Evolutionary conservation across 371 early-diverging fungal species (phyloP).

Genomic region (Syncephalastrum monosporum): DNA sequence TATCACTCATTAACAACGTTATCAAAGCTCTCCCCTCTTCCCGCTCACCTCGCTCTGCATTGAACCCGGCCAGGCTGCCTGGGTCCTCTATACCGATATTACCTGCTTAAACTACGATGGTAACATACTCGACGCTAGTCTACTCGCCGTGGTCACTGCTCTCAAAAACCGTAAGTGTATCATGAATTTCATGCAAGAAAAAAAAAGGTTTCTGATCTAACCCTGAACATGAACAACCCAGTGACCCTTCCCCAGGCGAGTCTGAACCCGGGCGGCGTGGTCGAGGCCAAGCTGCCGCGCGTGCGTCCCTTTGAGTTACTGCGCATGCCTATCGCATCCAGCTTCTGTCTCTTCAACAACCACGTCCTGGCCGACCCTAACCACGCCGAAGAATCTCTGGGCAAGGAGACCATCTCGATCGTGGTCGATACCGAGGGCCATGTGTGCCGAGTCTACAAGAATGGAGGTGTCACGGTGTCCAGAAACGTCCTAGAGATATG

Average conservation of each 20-base stretch:
- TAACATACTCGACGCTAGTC: slow-evolving; percentile 84
- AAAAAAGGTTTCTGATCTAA: neutral
- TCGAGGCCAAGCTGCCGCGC: slow-evolving; percentile 57
- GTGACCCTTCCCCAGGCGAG: slow-evolving; percentile 66
- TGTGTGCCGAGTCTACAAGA: slow-evolving; percentile 53
- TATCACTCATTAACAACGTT: slow-evolving; percentile 1
- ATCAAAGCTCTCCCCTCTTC: slow-evolving; percentile 55
- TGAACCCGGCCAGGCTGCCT: slow-evolving; percentile 79
- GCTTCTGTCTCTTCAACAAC: slow-evolving; percentile 69
- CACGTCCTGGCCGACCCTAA: slow-evolving; percentile 74
- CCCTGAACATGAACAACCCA: slow-evolving; percentile 15
- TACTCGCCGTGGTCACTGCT: slow-evolving; percentile 76
- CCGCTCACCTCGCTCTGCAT: slow-evolving; percentile 80
- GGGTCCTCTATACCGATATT: slow-evolving; percentile 90
- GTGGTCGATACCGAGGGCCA: slow-evolving; percentile 60
- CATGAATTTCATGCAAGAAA: neutral
- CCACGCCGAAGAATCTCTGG: slow-evolving; percentile 67
- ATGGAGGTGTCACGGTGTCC: slow-evolving; percentile 48
- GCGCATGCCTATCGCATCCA: slow-evolving; percentile 60
- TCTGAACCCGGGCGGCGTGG: slow-evolving; percentile 27
- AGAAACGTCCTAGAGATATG: slow-evolving; percentile 38
- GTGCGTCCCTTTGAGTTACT: slow-evolving; percentile 44
- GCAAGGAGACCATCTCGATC: slow-evolving; percentile 57
- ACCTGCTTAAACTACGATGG: slow-evolving; percentile 92
- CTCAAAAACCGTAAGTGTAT: slow-evolving; percentile 60